These are phyloP conservation scores for Jasminum sambac DNA, from an alignment of 257 asterid species.

Conservation along the genomic window DNA sequence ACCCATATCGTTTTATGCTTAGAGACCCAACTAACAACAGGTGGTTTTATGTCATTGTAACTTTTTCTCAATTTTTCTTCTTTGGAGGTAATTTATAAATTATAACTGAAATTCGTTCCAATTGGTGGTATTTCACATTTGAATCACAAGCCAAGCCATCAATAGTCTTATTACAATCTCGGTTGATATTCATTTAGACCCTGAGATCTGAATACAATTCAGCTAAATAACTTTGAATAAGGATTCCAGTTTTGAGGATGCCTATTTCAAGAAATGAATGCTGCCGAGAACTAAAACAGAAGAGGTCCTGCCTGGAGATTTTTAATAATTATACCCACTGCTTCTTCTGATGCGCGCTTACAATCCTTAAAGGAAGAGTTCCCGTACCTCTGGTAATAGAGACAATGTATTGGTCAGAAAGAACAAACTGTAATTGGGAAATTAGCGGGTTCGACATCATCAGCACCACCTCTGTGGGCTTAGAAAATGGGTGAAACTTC, in stretches of 20 bases:
- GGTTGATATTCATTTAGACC: constrained; percentile 10
- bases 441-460: constrained; percentile 19
- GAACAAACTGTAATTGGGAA: constrained; percentile 18
- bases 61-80: neutral
- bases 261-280: constrained; percentile 13
- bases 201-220: constrained; percentile 7
- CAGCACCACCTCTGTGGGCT: neutral
- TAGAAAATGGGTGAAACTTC: constrained; percentile 12
- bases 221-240: constrained; percentile 1
- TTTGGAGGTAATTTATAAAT: neutral
- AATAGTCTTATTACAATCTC: neutral
- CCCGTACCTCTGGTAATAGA: constrained; percentile 72
- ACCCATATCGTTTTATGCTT: neutral
- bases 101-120: neutral
- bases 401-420: constrained; percentile 24
- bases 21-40: neutral
- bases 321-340: constrained; percentile 55
- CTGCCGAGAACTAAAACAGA: neutral
- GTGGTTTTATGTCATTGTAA: neutral
- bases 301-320: constrained; percentile 63
- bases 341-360: constrained; percentile 89
- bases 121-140: neutral
- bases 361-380: constrained; percentile 96
- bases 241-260: constrained; percentile 11
- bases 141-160: neutral